These are phyloP conservation scores for Staphylotrichum longicolle DNA, from an alignment of 495 filamentous ascomycete genomes.

Conservation along the genomic window DNA sequence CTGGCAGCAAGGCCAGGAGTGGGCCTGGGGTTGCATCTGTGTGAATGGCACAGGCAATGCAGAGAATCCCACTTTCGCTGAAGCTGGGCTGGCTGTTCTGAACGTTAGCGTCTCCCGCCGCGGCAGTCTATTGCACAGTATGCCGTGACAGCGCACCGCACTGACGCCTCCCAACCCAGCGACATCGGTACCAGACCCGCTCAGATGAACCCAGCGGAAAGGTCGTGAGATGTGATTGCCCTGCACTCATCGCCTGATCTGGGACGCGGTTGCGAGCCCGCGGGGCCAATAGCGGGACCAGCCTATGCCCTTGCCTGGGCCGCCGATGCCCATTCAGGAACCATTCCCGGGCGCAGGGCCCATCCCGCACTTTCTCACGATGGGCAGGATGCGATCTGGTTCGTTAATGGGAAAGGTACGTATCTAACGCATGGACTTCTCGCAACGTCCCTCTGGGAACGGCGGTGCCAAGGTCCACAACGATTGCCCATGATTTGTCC, in stretches of 20 bases:
- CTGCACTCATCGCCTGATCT: conserved; percentile 35
- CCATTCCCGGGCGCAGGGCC: conserved; percentile 22
- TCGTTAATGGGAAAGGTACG: too few species aligned
- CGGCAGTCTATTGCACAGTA: neutral
- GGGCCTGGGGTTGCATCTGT: neutral
- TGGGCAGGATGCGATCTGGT: conserved; percentile 8
- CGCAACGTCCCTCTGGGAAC: neutral
- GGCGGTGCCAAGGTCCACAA: neutral
- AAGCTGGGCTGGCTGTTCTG: neutral
- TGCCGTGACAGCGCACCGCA: neutral
- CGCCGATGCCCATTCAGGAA: conserved; percentile 18
- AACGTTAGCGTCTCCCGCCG: neutral
- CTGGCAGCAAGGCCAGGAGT: neutral
- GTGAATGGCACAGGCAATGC: neutral
- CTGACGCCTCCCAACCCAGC: conserved; percentile 3
- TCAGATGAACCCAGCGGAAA: conserved; percentile 32
- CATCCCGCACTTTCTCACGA: conserved; percentile 10
- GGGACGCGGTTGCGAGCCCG: conserved; percentile 25
- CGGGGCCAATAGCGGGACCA: conserved; percentile 25
- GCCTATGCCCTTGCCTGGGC: conserved; percentile 3
- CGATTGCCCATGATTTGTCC: neutral
- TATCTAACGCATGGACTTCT: neutral
- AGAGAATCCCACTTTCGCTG: neutral
- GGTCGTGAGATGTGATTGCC: conserved; percentile 34
- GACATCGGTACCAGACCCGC: conserved; percentile 24